phyloP scores from a whole-genome alignment of 2,329 filamentous ascomycete species.

The Alternaria conjuncta region DNA sequence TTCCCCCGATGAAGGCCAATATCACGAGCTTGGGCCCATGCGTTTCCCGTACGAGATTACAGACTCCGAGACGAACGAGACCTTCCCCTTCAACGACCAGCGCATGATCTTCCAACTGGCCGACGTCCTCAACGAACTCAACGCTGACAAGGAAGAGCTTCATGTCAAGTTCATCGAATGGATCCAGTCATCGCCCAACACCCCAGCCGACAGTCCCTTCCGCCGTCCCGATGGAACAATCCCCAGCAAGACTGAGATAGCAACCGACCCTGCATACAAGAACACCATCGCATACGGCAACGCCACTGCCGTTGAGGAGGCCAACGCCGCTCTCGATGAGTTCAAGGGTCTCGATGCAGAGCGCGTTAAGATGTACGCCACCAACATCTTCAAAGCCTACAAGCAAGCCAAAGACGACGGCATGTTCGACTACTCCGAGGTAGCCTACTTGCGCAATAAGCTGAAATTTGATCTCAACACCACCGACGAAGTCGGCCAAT shows the following conservation, averaged over 20 bases:
- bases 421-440: constrained; percentile 68
- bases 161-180: constrained; percentile 65
- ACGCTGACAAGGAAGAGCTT: constrained; percentile 52
- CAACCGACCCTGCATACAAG: constrained; percentile 11
- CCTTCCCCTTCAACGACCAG: constrained; percentile 64
- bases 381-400: constrained; percentile 57
- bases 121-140: constrained; percentile 64
- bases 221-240: constrained; percentile 20
- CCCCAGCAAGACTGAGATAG: constrained; percentile 14
- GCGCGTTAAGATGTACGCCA: constrained; percentile 45
- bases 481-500: constrained; percentile 48
- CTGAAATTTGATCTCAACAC: constrained; percentile 61
- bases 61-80: constrained; percentile 58
- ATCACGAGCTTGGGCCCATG: constrained; percentile 70
- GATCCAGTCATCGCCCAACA: constrained; percentile 62
- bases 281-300: constrained; percentile 17
- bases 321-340: constrained; percentile 16
- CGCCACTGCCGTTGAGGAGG: constrained; percentile 16
- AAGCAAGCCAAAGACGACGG: constrained; percentile 58
- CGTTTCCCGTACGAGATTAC: constrained; percentile 60
- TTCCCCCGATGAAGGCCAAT: constrained; percentile 65
- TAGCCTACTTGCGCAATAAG: constrained; percentile 56
- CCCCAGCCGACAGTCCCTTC: constrained; percentile 44
- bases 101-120: constrained; percentile 67
- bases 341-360: constrained; percentile 17